Evolutionary conservation across 2,329 filamentous ascomycete species (phyloP).

Genomic region (Lachnum nothofagi): DNA sequence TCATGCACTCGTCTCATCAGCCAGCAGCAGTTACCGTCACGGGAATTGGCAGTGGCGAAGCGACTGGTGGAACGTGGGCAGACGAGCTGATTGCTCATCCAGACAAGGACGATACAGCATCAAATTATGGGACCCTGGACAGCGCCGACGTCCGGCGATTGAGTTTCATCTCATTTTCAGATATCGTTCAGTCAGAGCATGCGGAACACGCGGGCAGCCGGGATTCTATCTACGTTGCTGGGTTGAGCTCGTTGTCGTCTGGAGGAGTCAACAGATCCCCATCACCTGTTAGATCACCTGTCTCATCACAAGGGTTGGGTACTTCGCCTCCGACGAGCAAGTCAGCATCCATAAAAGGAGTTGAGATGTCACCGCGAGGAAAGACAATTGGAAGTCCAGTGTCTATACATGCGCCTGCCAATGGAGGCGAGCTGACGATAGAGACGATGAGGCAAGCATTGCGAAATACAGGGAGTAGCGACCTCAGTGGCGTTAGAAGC

Average conservation of each 20-base stretch:
- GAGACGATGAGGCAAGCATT: constrained; percentile 93
- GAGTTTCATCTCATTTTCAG: constrained; percentile 94
- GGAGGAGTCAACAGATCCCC: constrained; percentile 60
- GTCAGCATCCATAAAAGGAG: constrained; percentile 65
- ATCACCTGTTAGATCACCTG: constrained; percentile 73
- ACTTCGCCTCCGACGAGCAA: constrained; percentile 74
- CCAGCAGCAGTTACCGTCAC: constrained; percentile 66
- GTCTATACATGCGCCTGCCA: constrained; percentile 48
- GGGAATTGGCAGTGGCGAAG: constrained; percentile 39
- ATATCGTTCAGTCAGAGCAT: constrained; percentile 85
- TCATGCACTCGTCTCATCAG: constrained; percentile 80
- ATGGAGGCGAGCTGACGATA: constrained; percentile 70
- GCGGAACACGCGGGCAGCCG: constrained; percentile 56
- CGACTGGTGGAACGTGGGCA: constrained; percentile 29
- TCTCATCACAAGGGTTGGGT: constrained; percentile 63
- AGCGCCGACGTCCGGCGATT: constrained; percentile 73
- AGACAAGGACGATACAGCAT: constrained; percentile 57
- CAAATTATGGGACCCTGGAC: constrained; percentile 74
- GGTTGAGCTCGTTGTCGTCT: constrained; percentile 56
- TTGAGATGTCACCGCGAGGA: constrained; percentile 62
- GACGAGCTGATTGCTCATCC: constrained; percentile 48
- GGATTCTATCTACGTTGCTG: constrained; percentile 66
- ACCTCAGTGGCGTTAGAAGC: constrained; percentile 57
- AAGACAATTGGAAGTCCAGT: constrained; percentile 59
- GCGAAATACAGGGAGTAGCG: constrained; percentile 76